Conservation (phyloP, 2,329 filamentous ascomycete species). For the Colletotrichum sp. region DNA sequence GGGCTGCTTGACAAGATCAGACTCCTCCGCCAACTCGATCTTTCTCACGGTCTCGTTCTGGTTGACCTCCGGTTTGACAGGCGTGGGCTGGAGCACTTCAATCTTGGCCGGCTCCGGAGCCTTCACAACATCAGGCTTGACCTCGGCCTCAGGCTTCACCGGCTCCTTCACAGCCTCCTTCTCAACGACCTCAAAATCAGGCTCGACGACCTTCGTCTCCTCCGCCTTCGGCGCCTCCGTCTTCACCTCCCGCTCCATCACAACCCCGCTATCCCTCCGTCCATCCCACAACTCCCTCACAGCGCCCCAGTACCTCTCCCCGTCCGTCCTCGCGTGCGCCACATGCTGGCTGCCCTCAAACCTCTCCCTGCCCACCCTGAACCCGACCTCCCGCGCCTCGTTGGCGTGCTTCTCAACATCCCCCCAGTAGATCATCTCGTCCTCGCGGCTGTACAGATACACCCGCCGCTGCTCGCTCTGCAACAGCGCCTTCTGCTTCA, state of each 20-base stretch:
- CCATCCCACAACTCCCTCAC: slow-evolving; percentile 52
- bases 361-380: slow-evolving; percentile 46
- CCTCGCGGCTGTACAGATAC: slow-evolving; percentile 58
- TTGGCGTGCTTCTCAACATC: slow-evolving; percentile 55
- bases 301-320: slow-evolving; percentile 54
- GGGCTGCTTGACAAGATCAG: not conserved
- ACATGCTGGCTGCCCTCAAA: slow-evolving; percentile 57
- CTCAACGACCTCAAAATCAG: not conserved
- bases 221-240: not conserved
- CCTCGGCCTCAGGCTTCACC: not conserved
- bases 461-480: slow-evolving; percentile 46
- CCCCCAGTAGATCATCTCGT: slow-evolving; percentile 49
- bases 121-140: not conserved
- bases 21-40: not conserved
- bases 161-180: not conserved
- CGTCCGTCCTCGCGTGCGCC: slow-evolving; percentile 50
- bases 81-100: not conserved
- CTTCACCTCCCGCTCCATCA: not conserved
- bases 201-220: accelerated
- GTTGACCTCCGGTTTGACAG: not conserved
- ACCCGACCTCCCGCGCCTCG: slow-evolving; percentile 43
- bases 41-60: not conserved
- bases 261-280: not conserved
- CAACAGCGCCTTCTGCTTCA: slow-evolving; percentile 38
- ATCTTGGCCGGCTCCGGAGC: not conserved